Evolutionary conservation across 352 stramenopile species (phyloP).

Genomic region (Phytophthora pini): DNA sequence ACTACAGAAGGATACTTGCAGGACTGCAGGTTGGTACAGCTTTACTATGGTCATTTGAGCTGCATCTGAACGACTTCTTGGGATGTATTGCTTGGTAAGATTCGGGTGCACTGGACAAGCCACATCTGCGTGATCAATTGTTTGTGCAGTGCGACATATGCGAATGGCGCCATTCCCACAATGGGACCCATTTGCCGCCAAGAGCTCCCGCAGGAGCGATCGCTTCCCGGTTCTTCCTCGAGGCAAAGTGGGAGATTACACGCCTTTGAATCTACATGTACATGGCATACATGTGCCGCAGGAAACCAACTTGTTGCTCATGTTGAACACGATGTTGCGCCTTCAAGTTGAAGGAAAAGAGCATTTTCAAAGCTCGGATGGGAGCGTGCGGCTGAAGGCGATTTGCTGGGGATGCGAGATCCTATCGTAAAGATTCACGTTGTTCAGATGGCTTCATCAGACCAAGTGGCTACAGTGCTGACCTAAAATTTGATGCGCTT

Average conservation of each 20-base stretch:
- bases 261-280: no score
- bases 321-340: neutral
- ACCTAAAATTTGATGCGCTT: no score
- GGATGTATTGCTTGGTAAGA: neutral
- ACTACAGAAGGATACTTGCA: no score
- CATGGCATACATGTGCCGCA: no score
- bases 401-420: neutral
- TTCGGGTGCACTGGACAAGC: slow-evolving; percentile 13
- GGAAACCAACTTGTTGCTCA: neutral
- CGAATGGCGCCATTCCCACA: slow-evolving; percentile 13
- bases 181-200: no score
- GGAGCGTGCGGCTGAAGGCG: neutral
- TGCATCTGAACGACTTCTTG: neutral
- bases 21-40: no score
- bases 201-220: no score
- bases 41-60: neutral
- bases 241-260: no score
- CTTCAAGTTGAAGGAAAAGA: neutral
- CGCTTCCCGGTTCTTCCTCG: neutral
- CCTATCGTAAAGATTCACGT: neutral
- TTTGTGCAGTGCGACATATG: slow-evolving; percentile 1
- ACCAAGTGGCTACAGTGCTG: no score
- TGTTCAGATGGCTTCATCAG: no score
- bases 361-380: neutral
- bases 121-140: slow-evolving; percentile 5